A percentile compares a stretch with the other conserved stretches of the same genome.
These are phyloP conservation scores for Excoecaria agallocha DNA, from an alignment of 345 rosid genomes.

Conservation along the genomic window DNA sequence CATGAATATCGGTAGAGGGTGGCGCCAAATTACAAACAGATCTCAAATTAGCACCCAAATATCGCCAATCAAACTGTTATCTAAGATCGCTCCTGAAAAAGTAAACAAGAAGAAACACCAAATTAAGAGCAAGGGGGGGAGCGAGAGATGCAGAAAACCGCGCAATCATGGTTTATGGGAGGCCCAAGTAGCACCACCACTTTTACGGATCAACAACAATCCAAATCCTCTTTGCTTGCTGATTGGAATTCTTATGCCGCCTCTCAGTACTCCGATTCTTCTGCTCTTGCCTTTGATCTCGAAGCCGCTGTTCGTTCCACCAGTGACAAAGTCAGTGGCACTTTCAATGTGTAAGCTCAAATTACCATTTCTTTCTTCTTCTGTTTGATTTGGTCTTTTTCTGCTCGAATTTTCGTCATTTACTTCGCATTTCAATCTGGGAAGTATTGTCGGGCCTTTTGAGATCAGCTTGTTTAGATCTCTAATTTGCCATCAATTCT, in stretches of 20 bases:
- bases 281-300: slow-evolving; percentile 61
- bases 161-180: slow-evolving; percentile 28
- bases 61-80: background rate
- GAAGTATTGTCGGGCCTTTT: background rate
- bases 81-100: background rate
- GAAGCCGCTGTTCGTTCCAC: slow-evolving; percentile 86
- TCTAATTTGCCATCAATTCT: background rate
- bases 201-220: slow-evolving; percentile 7
- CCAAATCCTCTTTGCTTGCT: slow-evolving; percentile 49
- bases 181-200: slow-evolving; percentile 11
- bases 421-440: too few relatives aligned
- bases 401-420: background rate
- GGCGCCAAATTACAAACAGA: background rate
- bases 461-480: background rate
- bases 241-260: slow-evolving; percentile 87
- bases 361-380: background rate
- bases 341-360: slow-evolving; percentile 59
- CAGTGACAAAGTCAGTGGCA: slow-evolving; percentile 68
- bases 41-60: background rate
- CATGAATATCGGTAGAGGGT: background rate
- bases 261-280: slow-evolving; percentile 38
- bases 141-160: slow-evolving; percentile 18
- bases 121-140: too few relatives aligned
- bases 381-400: background rate
- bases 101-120: background rate